A percentile compares a stretch with the other conserved stretches of the same genome.
Conservation (phyloP, 768 basidiomycete genomes). For the Phylloporus sp. region DNA sequence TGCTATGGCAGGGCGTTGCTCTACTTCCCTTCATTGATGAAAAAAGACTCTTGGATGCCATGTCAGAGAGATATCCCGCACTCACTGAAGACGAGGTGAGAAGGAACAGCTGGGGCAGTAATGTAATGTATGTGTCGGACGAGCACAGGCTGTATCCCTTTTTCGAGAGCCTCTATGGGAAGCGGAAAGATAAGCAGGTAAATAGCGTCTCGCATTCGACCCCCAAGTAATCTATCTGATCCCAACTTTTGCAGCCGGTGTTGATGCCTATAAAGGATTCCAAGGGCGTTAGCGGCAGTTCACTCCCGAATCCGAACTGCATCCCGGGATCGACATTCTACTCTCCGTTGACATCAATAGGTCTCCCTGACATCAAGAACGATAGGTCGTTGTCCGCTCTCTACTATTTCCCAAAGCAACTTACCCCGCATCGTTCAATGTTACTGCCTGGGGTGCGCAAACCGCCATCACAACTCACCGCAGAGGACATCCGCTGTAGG, state of each 20-base stretch:
- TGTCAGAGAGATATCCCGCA: slow-evolving; percentile 58
- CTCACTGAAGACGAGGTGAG: slow-evolving; percentile 77
- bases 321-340: slow-evolving; percentile 90
- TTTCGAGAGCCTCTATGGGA: slow-evolving; percentile 86
- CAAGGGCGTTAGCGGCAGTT: slow-evolving; percentile 73
- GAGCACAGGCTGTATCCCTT: slow-evolving; percentile 83
- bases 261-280: slow-evolving; percentile 63
- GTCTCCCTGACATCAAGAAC: slow-evolving; percentile 74
- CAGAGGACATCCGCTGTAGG: slow-evolving; percentile 63
- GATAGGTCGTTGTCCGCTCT: slow-evolving; percentile 83
- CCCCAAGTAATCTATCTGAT: slow-evolving; percentile 14
- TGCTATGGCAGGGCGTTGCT: slow-evolving; percentile 99
- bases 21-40: slow-evolving; percentile 94
- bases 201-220: slow-evolving; percentile 23
- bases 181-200: slow-evolving; percentile 75
- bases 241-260: slow-evolving; percentile 52
- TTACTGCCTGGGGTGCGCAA: slow-evolving; percentile 69
- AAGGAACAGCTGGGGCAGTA: slow-evolving; percentile 81
- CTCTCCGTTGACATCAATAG: slow-evolving; percentile 56
- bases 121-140: slow-evolving; percentile 77
- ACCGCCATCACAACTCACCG: slow-evolving; percentile 54
- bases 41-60: slow-evolving; percentile 75
- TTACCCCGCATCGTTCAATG: slow-evolving; percentile 78
- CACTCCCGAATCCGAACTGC: slow-evolving; percentile 80
- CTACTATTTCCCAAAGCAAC: slow-evolving; percentile 87